phyloP scores from a whole-genome alignment of 345 rosid genomes.

The Zanthoxylum bungeanum region DNA sequence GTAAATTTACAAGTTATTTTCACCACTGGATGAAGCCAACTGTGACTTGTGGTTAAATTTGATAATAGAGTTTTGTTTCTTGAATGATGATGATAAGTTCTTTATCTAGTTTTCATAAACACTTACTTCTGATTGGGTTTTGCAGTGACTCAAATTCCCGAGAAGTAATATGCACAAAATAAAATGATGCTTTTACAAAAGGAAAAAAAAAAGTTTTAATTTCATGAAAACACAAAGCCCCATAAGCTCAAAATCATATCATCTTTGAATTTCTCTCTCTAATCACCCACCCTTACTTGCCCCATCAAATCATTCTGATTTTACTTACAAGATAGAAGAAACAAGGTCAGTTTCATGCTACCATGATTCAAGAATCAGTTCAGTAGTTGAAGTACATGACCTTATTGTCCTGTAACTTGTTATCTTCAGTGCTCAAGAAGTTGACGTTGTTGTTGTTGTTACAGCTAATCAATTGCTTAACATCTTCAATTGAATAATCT shows the following conservation, averaged over 20 bases:
- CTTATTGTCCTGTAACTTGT: slow-evolving; percentile 50
- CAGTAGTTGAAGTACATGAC: slow-evolving; percentile 50
- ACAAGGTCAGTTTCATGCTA: slow-evolving; percentile 30
- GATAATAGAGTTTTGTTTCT: not conserved
- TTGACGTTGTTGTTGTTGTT: slow-evolving; percentile 17
- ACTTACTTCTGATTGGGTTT: slow-evolving; percentile 12
- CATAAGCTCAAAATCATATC: slow-evolving; percentile 26
- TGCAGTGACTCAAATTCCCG: not conserved
- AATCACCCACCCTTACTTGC: slow-evolving; percentile 38
- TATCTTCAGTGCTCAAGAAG: slow-evolving; percentile 47
- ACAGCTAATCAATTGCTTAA: slow-evolving; percentile 61
- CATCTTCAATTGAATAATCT: slow-evolving; percentile 48
- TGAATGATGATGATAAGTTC: not conserved
- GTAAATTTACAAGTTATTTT: too few species aligned
- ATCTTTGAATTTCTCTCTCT: slow-evolving; percentile 17
- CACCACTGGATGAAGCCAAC: too few species aligned
- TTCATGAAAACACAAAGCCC: slow-evolving; percentile 30
- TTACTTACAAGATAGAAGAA: slow-evolving; percentile 32
- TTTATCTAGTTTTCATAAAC: slow-evolving; percentile 26
- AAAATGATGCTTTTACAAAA: slow-evolving; percentile 16
- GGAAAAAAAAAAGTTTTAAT: not conserved
- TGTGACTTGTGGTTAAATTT: slow-evolving; percentile 5
- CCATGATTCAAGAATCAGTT: slow-evolving; percentile 1
- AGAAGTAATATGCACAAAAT: slow-evolving; percentile 19
- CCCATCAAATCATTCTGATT: slow-evolving; percentile 69